Conservation (phyloP, 495 filamentous ascomycete genomes). For the Xylona heveae region DNA sequence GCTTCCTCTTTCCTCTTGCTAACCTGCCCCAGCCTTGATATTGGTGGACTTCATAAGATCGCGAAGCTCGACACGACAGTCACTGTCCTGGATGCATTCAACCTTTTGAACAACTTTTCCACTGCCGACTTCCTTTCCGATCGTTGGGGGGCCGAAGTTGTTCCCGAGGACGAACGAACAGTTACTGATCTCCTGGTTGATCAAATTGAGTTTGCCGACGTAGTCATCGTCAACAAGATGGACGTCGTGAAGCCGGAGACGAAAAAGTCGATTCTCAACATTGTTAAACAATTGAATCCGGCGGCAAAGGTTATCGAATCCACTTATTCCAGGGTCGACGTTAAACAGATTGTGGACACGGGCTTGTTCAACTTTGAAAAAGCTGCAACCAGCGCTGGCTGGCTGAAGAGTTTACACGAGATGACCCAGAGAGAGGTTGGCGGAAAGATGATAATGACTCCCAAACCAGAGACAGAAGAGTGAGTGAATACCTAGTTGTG, state of each 20-base stretch:
- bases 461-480: conserved; percentile 34
- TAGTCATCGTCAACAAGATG: conserved; percentile 34
- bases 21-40: conserved; percentile 17
- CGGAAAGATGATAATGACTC: conserved; percentile 23
- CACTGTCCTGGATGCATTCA: conserved; percentile 36
- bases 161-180: conserved; percentile 33
- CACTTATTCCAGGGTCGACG: conserved; percentile 23
- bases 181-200: conserved; percentile 39
- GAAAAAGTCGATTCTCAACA: conserved; percentile 18
- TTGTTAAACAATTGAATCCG: conserved; percentile 27
- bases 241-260: conserved; percentile 20
- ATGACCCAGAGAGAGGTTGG: conserved; percentile 23
- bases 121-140: conserved; percentile 33
- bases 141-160: conserved; percentile 21
- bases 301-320: conserved; percentile 26
- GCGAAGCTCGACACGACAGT: conserved; percentile 35
- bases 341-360: conserved; percentile 28
- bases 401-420: conserved; percentile 27
- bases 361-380: conserved; percentile 22
- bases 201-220: conserved; percentile 40
- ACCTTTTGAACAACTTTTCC: conserved; percentile 32
- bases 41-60: conserved; percentile 28
- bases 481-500: too few relatives aligned
- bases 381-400: conserved; percentile 23
- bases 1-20: too few relatives aligned